A percentile compares a stretch with the other conserved stretches of the same genome.
Conservation (phyloP, 805 yeast genomes). For the Wickerhamiella hasegawae region DNA sequence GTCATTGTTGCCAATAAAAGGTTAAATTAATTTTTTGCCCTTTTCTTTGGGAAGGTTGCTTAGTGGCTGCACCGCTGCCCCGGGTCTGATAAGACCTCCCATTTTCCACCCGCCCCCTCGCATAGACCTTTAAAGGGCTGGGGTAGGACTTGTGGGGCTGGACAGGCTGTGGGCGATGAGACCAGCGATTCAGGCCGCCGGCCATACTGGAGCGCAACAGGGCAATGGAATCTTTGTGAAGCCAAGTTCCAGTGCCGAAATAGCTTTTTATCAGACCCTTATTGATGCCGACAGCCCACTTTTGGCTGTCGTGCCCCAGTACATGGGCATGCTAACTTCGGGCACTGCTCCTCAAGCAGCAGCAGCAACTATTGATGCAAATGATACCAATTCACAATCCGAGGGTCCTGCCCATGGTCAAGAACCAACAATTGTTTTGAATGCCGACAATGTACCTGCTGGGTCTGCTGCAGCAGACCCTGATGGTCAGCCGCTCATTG, state of each 20-base stretch:
- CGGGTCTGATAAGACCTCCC: too few species aligned
- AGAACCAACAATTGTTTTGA: background rate
- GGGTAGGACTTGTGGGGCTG: too few species aligned
- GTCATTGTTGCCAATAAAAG: conserved; percentile 4
- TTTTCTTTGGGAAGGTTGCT: background rate
- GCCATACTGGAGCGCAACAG: conserved; percentile 66
- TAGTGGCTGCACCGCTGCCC: background rate
- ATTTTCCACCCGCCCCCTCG: too few species aligned
- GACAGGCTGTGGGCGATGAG: too few species aligned
- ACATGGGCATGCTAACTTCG: conserved; percentile 39
- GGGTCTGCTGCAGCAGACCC: conserved; percentile 1
- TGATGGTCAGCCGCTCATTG: conserved; percentile 25
- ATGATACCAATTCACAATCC: too few species aligned
- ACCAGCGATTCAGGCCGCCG: conserved; percentile 79
- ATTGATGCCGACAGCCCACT: conserved; percentile 10
- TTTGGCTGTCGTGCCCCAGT: conserved; percentile 34
- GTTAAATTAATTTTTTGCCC: background rate
- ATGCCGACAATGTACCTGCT: background rate
- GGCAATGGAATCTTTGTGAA: conserved; percentile 62
- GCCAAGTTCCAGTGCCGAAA: conserved; percentile 45
- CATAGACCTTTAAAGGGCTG: too few species aligned
- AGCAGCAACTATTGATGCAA: background rate
- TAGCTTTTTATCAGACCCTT: conserved; percentile 50
- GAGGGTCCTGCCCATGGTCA: background rate
- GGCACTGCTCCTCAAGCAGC: background rate